Evolutionary conservation across 805 yeast genomes (phyloP), one percentile per base, ranked within the genome.

Genomic region (Teunomyces stri): DNA sequence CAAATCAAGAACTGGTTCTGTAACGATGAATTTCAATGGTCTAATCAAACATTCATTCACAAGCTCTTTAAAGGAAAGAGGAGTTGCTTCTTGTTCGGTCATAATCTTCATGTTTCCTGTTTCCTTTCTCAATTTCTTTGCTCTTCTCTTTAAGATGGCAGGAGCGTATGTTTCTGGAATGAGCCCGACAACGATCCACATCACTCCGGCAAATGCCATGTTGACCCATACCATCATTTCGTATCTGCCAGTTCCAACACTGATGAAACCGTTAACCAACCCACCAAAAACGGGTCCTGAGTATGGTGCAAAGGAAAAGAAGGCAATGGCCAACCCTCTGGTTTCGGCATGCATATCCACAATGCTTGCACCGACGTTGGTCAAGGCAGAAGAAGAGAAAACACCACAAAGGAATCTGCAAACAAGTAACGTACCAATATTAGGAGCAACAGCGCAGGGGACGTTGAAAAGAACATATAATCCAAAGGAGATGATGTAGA

Each of bases 121-220:
- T 65, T 86, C 87, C 62, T 81, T 79, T 75, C 96, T 80, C 52
- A 87, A 60, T 58, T 68, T 75, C 48, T 66, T 68, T 18, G 96
- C 96, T 62, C 84, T 80, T 44, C 61, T 75, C 58, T 82, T 84
- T 51, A 87, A 70, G 46, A 89, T 82, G 6, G 83, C 89, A 6
- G 96, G 96, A 3, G 94, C 87, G 65, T 84, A 87, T 15, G 97
- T 90, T 69, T 90, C 97, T n/a, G 97, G 97, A 27, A 90, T 79
- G 13, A 75, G 56, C 11, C 81, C 63, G 37, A 83, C 75, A 16
- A 78, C 52, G 28, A 89, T 72, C 87, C 91, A 85, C 83, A 85
- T 83, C 3, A 80, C 78, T 52, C 96, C 97, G 2, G 94, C 87
- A 68, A 90, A 88, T 3, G 91, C 96, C 88, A 90, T 80, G 63